Base-by-base conservation (phyloP, 805 yeast genomes). In the Trichomonascus vanleenenianus region DNA sequence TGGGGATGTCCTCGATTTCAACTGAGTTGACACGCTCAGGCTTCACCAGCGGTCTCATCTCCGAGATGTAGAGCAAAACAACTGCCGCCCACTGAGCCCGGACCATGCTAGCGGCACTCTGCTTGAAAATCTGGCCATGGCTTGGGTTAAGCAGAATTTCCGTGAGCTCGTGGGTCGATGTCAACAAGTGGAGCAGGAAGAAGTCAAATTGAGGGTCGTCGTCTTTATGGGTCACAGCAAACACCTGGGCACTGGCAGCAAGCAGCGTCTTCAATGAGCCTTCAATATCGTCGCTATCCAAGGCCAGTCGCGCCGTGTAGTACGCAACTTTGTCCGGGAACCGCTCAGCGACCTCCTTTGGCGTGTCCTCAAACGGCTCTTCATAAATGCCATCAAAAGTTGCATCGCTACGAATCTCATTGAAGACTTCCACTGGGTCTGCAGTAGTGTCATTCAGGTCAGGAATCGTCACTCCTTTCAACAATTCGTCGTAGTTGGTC, bases 101-200 rank as follows among this genome's bases (percentile, higher is more conserved):
- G 3, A 53, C 32, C 20, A 16, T 34, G 16, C 5, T 5, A 22
- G 40, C n/a, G 4, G 27, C 27, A 22, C 8, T 22, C 22, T 44
- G 46, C n/a, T 52, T 46, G 37, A 56, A 38, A 7, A 55, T 39
- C 6, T 39, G 39, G 2, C 19, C 8, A 8, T 40, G 44, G 27
- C 33, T 36, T 11, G 47, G 46, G 15, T 44, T 42, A 6, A 44
- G 32, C 22, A 54, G 8, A 12, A 56, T 49, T 37, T 56, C 59
- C 7, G 47, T 38, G 2, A 50, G 40, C n/a, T 46, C 67, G 14
- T 59, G 63, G 1, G 58, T 39, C 2, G 56, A 50, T 1, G 65
- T 59, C 16, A 63, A 48, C 1, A 59, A 46, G 41, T 62, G 66
- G 14, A 62, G 46, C 7, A 62, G 45, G 34, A 51, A 50, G 42